These are phyloP conservation scores for Omphalotus olearius DNA, from an alignment of 1,284 basidiomycete species.

Conservation along the genomic window DNA sequence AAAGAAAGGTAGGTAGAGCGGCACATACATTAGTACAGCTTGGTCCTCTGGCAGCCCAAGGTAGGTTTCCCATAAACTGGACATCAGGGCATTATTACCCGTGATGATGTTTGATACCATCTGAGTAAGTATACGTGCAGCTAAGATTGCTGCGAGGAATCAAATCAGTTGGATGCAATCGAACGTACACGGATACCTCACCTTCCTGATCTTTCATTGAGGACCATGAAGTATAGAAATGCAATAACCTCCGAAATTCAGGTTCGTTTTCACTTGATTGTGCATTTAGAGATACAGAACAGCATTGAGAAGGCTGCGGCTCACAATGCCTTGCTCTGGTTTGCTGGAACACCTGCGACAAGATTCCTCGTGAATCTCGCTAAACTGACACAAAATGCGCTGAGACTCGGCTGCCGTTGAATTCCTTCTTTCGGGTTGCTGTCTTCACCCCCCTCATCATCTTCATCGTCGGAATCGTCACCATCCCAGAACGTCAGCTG, in stretches of 20 bases:
- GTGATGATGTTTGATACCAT: constrained; percentile 74
- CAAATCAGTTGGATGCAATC: neutral
- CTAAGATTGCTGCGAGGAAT: constrained; percentile 41
- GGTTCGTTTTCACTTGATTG: constrained; percentile 56
- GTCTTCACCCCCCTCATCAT: constrained; percentile 23
- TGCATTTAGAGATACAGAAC: neutral
- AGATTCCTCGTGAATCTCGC: constrained; percentile 76
- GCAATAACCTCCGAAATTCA: constrained; percentile 52
- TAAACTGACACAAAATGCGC: constrained; percentile 41
- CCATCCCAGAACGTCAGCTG: constrained; percentile 44
- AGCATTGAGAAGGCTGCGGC: constrained; percentile 23
- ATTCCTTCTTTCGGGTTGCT: constrained; percentile 19
- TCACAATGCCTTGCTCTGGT: constrained; percentile 66
- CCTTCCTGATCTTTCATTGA: constrained; percentile 50
- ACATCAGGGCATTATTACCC: constrained; percentile 52
- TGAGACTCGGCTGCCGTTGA: constrained; percentile 26
- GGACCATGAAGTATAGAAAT: constrained; percentile 68
- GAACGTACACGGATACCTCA: constrained; percentile 26
- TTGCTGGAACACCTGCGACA: constrained; percentile 59
- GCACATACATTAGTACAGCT: constrained; percentile 67
- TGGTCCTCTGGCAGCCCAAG: constrained; percentile 67
- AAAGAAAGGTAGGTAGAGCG: neutral
- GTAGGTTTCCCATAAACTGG: constrained; percentile 59
- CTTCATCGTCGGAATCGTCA: constrained; percentile 38
- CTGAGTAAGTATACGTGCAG: constrained; percentile 62